These are phyloP conservation scores for Hypoxylon perforatum DNA, from an alignment of 495 filamentous ascomycete species.

Conservation along the genomic window DNA sequence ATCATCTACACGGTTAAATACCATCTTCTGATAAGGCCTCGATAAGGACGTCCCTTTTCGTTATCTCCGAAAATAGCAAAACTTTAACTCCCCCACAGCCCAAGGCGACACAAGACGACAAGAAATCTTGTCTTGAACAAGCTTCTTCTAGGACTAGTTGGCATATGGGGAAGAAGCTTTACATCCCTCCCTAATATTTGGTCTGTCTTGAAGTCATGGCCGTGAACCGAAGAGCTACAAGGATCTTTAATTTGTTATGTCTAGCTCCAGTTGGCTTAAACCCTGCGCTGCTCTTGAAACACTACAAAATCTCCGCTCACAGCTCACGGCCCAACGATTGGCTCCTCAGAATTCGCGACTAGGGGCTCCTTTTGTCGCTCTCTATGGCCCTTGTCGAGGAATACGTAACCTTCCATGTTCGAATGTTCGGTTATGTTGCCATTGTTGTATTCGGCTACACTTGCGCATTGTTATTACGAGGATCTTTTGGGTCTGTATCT, in stretches of 20 bases:
- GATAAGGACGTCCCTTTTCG: not conserved
- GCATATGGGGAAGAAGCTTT: not conserved
- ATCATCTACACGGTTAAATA: not conserved
- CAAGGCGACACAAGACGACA: not conserved
- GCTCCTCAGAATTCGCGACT: slow-evolving; percentile 16
- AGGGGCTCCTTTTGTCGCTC: not conserved
- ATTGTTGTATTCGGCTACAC: not conserved
- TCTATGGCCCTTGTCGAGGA: slow-evolving; percentile 26
- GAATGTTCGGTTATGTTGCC: not conserved
- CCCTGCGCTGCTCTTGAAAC: slow-evolving; percentile 41
- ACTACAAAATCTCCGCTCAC: slow-evolving; percentile 12
- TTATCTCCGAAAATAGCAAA: no score
- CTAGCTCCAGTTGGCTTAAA: no score
- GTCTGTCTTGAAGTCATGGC: not conserved
- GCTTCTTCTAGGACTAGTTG: slow-evolving; percentile 18
- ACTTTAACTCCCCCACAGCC: no score
- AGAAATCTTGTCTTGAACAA: slow-evolving; percentile 20
- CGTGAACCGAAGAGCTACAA: not conserved
- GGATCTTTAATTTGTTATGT: slow-evolving; percentile 17
- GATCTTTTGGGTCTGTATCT: no score
- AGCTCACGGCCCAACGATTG: slow-evolving; percentile 21
- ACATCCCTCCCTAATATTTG: slow-evolving; percentile 1
- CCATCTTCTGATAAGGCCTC: no score
- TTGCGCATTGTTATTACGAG: no score
- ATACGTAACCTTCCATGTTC: slow-evolving; percentile 2